These are phyloP conservation scores for Neoboletus subvelutipes DNA, from an alignment of 768 basidiomycete genomes.

Conservation along the genomic window DNA sequence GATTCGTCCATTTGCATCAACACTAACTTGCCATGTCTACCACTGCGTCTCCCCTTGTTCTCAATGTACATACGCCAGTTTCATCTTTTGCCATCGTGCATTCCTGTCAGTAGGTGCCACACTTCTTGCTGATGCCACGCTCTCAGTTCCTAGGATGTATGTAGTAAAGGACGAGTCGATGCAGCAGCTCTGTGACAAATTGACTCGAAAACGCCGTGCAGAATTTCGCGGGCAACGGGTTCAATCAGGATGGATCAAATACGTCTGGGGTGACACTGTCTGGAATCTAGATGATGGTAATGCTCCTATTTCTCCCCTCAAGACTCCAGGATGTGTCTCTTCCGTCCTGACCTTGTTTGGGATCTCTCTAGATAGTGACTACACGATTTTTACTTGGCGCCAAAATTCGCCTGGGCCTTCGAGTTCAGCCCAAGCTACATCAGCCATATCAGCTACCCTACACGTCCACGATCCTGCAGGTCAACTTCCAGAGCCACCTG, in stretches of 20 bases:
- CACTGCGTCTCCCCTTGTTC: slow-evolving; percentile 40
- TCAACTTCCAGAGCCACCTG: slow-evolving; percentile 58
- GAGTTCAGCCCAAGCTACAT: slow-evolving; percentile 16
- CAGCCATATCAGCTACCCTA: slow-evolving; percentile 38
- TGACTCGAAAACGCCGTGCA: slow-evolving; percentile 62
- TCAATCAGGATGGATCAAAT: slow-evolving; percentile 82
- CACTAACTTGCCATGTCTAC: slow-evolving; percentile 24
- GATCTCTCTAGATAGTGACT: slow-evolving; percentile 66
- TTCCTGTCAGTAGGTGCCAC: slow-evolving; percentile 51
- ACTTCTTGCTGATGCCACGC: not conserved
- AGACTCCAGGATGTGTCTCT: not conserved
- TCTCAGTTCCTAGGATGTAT: slow-evolving; percentile 29
- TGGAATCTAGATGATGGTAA: slow-evolving; percentile 92
- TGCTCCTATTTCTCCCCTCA: slow-evolving; percentile 9
- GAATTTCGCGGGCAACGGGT: slow-evolving; percentile 62
- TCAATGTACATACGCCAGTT: slow-evolving; percentile 75
- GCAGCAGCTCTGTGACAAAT: slow-evolving; percentile 62
- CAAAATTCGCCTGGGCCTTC: slow-evolving; percentile 46
- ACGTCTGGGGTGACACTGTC: slow-evolving; percentile 71
- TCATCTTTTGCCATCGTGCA: slow-evolving; percentile 76
- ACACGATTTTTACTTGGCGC: slow-evolving; percentile 82
- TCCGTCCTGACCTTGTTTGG: not conserved
- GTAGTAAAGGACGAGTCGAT: slow-evolving; percentile 71
- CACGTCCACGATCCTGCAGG: slow-evolving; percentile 61
- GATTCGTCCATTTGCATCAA: not conserved